Evolutionary conservation across 805 yeast genomes (phyloP).

Genomic region (Hanseniaspora jakobsenii): DNA sequence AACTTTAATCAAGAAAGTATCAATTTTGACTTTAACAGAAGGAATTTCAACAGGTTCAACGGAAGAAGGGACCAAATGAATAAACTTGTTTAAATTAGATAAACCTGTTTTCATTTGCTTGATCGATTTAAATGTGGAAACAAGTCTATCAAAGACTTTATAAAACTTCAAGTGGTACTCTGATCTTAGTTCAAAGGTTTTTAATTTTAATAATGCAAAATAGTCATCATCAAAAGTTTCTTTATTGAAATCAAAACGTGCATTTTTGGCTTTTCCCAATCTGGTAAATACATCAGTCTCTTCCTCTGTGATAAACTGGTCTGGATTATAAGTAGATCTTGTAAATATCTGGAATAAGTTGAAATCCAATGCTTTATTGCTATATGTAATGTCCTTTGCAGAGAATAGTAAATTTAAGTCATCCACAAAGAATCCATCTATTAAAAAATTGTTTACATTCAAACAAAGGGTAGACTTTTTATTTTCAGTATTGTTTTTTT

Average conservation of each 20-base stretch:
- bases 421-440: conserved; percentile 24
- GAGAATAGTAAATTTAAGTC: conserved; percentile 21
- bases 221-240: neutral
- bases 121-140: conserved; percentile 37
- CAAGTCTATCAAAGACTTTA: conserved; percentile 40
- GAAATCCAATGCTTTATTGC: neutral
- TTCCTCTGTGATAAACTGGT: neutral
- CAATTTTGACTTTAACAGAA: conserved; percentile 32
- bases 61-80: conserved; percentile 22
- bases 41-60: conserved; percentile 31
- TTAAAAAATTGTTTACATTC: neutral
- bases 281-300: conserved; percentile 19
- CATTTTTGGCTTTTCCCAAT: conserved; percentile 18
- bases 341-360: conserved; percentile 17
- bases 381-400: neutral
- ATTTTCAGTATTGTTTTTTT: neutral
- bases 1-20: conserved; percentile 35
- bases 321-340: conserved; percentile 24
- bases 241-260: conserved; percentile 16
- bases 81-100: conserved; percentile 25
- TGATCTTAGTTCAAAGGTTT: conserved; percentile 23
- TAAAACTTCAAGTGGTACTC: conserved; percentile 33
- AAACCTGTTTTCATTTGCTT: conserved; percentile 37
- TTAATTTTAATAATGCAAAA: conserved; percentile 16
- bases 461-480: neutral